These are phyloP conservation scores for Dioszegia hungarica DNA, from an alignment of 768 basidiomycete species.

Conservation along the genomic window DNA sequence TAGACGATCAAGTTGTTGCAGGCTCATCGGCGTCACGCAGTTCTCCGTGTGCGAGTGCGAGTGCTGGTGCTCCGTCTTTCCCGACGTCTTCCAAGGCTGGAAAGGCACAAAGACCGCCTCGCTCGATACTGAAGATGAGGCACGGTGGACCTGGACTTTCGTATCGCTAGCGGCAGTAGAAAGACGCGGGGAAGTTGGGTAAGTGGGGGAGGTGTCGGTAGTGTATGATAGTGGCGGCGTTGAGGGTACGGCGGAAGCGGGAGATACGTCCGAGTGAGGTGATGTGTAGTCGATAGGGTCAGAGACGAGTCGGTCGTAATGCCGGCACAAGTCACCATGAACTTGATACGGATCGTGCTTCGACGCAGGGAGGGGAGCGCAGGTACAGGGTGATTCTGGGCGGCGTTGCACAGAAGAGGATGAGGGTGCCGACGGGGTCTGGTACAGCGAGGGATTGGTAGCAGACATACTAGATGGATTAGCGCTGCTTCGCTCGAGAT, in stretches of 20 bases:
- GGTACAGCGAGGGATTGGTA: background rate
- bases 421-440: background rate
- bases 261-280: background rate
- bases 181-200: background rate
- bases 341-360: conserved; percentile 4
- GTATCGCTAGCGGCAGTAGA: too few relatives aligned
- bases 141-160: background rate
- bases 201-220: background rate
- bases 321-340: conserved; percentile 2
- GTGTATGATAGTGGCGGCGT: background rate
- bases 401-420: background rate
- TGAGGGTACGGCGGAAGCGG: background rate
- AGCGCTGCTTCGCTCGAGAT: background rate
- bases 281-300: background rate
- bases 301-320: conserved; percentile 6
- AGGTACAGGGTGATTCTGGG: background rate
- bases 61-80: background rate
- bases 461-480: background rate
- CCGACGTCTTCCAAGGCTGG: background rate
- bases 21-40: conserved; percentile 1
- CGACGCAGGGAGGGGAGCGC: conserved; percentile 6
- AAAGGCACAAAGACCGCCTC: background rate
- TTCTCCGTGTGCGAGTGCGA: conserved; percentile 2
- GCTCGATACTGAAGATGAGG: background rate
- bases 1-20: background rate